A percentile compares a stretch with the other conserved stretches of the same genome.
Conservation (phyloP, 352 stramenopile genomes). For the Pythium graminicola region DNA sequence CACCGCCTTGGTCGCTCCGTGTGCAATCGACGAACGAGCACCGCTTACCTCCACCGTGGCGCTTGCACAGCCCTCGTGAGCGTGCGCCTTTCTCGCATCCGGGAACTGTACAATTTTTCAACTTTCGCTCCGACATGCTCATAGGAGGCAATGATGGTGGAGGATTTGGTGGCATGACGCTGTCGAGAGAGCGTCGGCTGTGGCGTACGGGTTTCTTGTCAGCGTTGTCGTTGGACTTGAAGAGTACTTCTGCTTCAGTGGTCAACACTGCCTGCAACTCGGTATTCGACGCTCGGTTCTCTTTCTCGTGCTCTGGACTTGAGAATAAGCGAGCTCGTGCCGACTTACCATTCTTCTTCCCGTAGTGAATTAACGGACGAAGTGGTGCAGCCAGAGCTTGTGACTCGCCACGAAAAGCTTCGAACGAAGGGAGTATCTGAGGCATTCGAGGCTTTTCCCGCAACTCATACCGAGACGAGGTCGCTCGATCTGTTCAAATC, state of each 20-base stretch:
- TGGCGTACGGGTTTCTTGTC: constrained; percentile 13
- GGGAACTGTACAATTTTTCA: constrained; percentile 57
- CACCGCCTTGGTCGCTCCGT: constrained; percentile 80
- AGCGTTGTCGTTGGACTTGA: neutral
- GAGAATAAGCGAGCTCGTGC: constrained; percentile 16
- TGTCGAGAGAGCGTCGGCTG: constrained; percentile 6
- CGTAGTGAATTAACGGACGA: neutral
- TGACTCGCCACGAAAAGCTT: neutral
- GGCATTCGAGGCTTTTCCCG: neutral
- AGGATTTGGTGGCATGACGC: neutral
- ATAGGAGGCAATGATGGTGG: neutral
- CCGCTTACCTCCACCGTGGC: constrained; percentile 75
- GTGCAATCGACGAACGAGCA: constrained; percentile 48
- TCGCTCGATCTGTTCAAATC: neutral
- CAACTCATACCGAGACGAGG: constrained; percentile 1
- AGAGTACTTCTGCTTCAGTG: neutral
- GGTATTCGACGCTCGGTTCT: constrained; percentile 9
- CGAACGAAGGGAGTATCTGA: neutral
- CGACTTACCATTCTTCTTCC: constrained; percentile 1
- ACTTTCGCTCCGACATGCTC: constrained; percentile 42
- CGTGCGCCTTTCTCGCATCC: constrained; percentile 70
- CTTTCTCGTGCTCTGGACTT: constrained; percentile 16
- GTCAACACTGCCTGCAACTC: neutral
- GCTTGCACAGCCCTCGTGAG: constrained; percentile 79
- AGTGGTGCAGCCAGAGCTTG: neutral